phyloP scores from a whole-genome alignment of 2,329 filamentous ascomycete species.

The Fusarium liriodendri region DNA sequence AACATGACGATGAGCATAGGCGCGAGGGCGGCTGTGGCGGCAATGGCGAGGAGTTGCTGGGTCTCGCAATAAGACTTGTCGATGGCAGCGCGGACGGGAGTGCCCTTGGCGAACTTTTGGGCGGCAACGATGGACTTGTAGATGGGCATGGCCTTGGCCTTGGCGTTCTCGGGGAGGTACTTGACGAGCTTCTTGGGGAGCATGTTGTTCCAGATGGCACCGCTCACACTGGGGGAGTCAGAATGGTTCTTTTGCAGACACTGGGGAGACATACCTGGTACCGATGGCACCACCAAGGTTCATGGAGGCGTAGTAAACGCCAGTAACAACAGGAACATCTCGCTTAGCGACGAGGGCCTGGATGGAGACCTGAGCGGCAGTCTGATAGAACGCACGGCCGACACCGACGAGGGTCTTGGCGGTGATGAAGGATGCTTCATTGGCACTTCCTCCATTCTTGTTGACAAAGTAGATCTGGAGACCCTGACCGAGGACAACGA shows the following conservation, averaged over 20 bases:
- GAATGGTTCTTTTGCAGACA: no score
- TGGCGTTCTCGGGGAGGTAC: conserved; percentile 37
- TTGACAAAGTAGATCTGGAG: conserved; percentile 46
- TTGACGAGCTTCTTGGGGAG: conserved; percentile 42
- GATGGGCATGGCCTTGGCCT: conserved; percentile 39
- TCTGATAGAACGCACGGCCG: conserved; percentile 49
- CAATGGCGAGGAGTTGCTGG: conserved; percentile 43
- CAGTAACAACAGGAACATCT: conserved; percentile 52
- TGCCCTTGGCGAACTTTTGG: conserved; percentile 39
- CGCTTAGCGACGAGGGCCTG: conserved; percentile 49
- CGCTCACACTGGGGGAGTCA: conserved; percentile 44
- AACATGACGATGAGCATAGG: conserved; percentile 44
- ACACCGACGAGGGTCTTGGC: conserved; percentile 50
- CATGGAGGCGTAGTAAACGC: conserved; percentile 50
- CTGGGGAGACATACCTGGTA: no score
- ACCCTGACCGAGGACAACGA: conserved; percentile 51
- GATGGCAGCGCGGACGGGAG: conserved; percentile 35
- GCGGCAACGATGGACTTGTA: conserved; percentile 46
- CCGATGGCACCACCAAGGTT: conserved; percentile 47
- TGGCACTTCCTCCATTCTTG: conserved; percentile 40
- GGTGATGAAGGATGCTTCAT: conserved; percentile 49
- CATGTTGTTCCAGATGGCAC: conserved; percentile 51
- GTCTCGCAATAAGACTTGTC: conserved; percentile 44
- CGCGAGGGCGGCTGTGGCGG: conserved; percentile 35
- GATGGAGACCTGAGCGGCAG: conserved; percentile 41